A percentile compares a stretch with the other conserved stretches of the same genome.
Conservation (phyloP, 805 yeast species). For the Allodekkera sacchari region DNA sequence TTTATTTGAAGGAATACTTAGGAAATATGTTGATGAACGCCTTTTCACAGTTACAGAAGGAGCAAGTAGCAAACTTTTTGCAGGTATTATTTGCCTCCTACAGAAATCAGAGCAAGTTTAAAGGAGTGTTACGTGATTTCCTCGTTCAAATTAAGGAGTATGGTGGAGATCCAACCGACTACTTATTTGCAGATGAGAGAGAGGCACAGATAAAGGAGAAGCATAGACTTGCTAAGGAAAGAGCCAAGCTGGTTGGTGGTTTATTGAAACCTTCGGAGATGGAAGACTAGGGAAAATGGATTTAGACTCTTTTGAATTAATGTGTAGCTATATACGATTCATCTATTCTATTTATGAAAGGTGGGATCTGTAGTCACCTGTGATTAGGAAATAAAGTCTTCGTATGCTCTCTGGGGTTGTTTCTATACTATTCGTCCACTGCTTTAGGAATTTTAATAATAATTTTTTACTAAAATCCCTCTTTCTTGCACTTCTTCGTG, state of each 20-base stretch:
- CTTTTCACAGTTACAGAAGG: constrained; percentile 84
- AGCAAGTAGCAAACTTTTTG: constrained; percentile 76
- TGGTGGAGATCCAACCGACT: constrained; percentile 95
- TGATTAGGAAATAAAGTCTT: too few relatives aligned
- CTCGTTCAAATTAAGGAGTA: constrained; percentile 90
- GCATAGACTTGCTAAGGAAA: constrained; percentile 62
- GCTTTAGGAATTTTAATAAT: too few relatives aligned
- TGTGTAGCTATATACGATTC: too few relatives aligned
- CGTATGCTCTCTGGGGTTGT: too few relatives aligned
- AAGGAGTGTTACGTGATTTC: constrained; percentile 86
- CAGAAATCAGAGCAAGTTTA: constrained; percentile 67
- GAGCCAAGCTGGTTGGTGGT: constrained; percentile 86
- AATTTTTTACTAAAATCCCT: too few relatives aligned
- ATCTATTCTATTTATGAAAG: too few relatives aligned
- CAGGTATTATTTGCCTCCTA: constrained; percentile 68
- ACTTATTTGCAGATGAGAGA: constrained; percentile 88
- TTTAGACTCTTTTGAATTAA: too few relatives aligned
- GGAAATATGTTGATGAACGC: constrained; percentile 77
- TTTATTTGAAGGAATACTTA: constrained; percentile 70
- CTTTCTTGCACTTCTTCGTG: too few relatives aligned
- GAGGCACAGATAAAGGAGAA: constrained; percentile 69
- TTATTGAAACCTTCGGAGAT: constrained; percentile 89
- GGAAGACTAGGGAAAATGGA: constrained; percentile 53
- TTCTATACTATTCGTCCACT: too few relatives aligned
- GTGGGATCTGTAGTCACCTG: too few relatives aligned